These are phyloP conservation scores for Chalciporus sphaerocephalus DNA, from an alignment of 768 basidiomycete species.

Conservation along the genomic window DNA sequence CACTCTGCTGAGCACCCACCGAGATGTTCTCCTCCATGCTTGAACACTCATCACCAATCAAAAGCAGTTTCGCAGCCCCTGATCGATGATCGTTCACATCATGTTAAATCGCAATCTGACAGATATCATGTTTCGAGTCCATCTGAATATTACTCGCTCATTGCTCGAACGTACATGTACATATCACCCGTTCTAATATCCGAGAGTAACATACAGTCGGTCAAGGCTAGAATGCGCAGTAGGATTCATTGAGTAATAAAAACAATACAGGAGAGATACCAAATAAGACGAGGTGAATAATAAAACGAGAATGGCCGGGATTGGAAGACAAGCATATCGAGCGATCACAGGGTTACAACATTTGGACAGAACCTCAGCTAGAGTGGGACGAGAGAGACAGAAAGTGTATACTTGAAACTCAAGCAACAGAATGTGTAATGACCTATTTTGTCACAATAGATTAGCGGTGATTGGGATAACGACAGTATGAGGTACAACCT, in stretches of 20 bases:
- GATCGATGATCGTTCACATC: too few species aligned
- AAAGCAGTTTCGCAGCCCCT: not conserved
- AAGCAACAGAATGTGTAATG: not conserved
- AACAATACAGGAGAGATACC: constrained; percentile 28
- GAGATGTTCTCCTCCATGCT: constrained; percentile 6
- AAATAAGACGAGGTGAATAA: constrained; percentile 26
- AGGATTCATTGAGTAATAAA: constrained; percentile 14
- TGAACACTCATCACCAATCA: not conserved
- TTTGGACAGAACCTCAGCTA: constrained; percentile 8
- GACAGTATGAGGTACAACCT: not conserved
- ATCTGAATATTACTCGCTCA: not conserved
- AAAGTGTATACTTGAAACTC: not conserved
- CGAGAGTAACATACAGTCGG: not conserved
- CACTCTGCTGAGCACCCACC: not conserved
- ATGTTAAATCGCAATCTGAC: not conserved
- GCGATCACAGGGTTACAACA: constrained; percentile 30
- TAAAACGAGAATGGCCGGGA: constrained; percentile 11
- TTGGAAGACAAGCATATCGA: constrained; percentile 25
- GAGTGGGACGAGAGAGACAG: constrained; percentile 5
- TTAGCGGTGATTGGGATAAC: not conserved
- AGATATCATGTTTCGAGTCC: too few species aligned
- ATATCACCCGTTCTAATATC: not conserved
- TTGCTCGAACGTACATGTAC: not conserved
- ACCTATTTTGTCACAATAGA: not conserved
- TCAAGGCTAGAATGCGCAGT: not conserved